Evolutionary conservation across 495 filamentous ascomycete species (phyloP).

Genomic region (Podospora sp.): DNA sequence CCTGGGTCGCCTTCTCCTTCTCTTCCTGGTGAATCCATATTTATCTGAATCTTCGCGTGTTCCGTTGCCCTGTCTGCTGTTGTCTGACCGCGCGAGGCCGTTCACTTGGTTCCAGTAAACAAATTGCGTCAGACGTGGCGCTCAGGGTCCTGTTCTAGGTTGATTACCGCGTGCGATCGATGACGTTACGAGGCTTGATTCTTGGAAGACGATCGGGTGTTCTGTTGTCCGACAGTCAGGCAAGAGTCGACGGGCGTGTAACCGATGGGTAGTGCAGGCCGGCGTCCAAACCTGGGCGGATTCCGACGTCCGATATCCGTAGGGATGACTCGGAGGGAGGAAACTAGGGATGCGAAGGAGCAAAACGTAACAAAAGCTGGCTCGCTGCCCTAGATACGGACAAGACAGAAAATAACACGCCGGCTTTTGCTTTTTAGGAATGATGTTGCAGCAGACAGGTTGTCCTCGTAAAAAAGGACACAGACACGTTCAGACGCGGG

Average conservation of each 20-base stretch:
- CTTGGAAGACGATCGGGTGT: background rate
- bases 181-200: background rate
- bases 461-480: conserved; percentile 15
- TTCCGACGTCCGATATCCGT: background rate
- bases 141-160: background rate
- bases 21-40: conserved; percentile 3
- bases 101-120: no score
- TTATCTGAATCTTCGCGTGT: background rate
- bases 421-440: background rate
- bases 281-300: background rate
- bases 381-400: background rate
- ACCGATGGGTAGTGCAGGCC: background rate
- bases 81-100: background rate
- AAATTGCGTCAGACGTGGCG: background rate
- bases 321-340: conserved; percentile 5
- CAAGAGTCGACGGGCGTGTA: background rate
- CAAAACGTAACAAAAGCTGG: background rate
- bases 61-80: background rate
- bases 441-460: background rate
- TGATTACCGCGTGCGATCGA: background rate
- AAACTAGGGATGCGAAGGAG: conserved; percentile 3
- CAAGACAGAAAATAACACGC: background rate
- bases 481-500: conserved; percentile 15
- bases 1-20: conserved; percentile 19
- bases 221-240: background rate